phyloP scores from a whole-genome alignment of 2,329 filamentous ascomycete species.

The Arthrobotrys megalospora region DNA sequence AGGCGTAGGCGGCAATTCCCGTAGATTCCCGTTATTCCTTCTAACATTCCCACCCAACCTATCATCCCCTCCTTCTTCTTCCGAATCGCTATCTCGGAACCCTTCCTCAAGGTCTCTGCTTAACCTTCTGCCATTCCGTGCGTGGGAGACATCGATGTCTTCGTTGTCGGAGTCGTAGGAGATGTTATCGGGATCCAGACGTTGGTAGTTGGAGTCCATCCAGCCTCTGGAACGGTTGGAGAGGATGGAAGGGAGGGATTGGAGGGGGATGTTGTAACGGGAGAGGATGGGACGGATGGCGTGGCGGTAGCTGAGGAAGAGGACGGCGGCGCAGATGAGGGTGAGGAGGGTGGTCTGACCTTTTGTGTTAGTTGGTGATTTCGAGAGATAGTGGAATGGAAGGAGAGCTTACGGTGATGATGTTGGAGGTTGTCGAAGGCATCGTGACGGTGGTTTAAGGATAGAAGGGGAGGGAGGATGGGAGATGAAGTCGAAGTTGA shows the following conservation, averaged over 20 bases:
- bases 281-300: slow-evolving; percentile 58
- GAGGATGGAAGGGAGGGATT: slow-evolving; percentile 58
- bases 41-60: slow-evolving; percentile 39
- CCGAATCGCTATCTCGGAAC: slow-evolving; percentile 57
- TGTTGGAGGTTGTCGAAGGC: slow-evolving; percentile 59
- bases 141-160: slow-evolving; percentile 29
- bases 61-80: slow-evolving; percentile 49
- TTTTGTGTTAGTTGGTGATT: not conserved
- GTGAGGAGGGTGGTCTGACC: slow-evolving; percentile 57
- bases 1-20: slow-evolving; percentile 54
- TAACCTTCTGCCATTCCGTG: slow-evolving; percentile 14
- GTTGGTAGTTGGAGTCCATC: slow-evolving; percentile 56
- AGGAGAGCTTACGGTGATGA: slow-evolving; percentile 55
- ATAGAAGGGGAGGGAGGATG: not conserved
- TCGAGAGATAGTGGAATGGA: not conserved
- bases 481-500: slow-evolving; percentile 11
- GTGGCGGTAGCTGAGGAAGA: slow-evolving; percentile 60
- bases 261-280: slow-evolving; percentile 59
- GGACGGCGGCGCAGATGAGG: slow-evolving; percentile 55
- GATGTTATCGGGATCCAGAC: slow-evolving; percentile 45
- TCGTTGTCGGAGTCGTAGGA: slow-evolving; percentile 57
- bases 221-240: slow-evolving; percentile 54
- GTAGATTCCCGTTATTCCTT: slow-evolving; percentile 34
- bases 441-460: slow-evolving; percentile 18
- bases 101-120: slow-evolving; percentile 57